Evolutionary conservation across 106 monocot genomes (phyloP), one percentile per base, ranked within the genome.

Genomic region (Acanthochlamys bracteata): DNA sequence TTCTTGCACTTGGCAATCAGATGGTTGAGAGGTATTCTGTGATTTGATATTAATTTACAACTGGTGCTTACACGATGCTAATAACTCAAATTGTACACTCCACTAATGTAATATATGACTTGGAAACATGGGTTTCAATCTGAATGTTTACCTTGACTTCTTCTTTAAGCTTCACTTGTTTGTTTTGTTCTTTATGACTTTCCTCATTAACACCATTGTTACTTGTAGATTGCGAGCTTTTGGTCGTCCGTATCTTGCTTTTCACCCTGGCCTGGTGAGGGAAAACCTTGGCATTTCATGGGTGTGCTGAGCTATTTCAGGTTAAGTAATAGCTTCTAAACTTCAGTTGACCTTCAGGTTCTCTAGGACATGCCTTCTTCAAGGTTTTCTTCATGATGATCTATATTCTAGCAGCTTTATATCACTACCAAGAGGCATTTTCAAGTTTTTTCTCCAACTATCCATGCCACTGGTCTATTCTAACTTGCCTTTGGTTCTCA

Each of bases 251-350:
- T 93, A 89, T 66, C 65, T 93, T 55, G 78, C 78, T 55, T 93
- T 73, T 78, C 85, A 89, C 66, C 88, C 93, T 25, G 93, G 93
- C 24, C 78, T 93, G 25, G 54, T 79, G 40, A 85, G 78, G 74
- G 89, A 89, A n/a, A 39, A 72, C 69, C 20, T 71, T 93, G 27
- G 93, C 93, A 73, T 86, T 83, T 73, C 85, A 89, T 81, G 89
- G 93, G 20, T 93, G 93, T 81, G 89, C 89, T 51, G 93, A 93
- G 59, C 85, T 83, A 57, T 93, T 86, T 73, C 93, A 93, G 89
- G 93, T 93, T 47, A 66, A 0, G 10, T 42, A n/a, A 26, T 11
- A 10, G 17, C 15, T 49, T 49, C 1, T 3, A 10, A 49, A 49
- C 15, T 49, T 49, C 17, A 49, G 9, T 3, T 49, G 10, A 12